A percentile compares a stretch with the other conserved stretches of the same genome.
These are phyloP conservation scores for Penstemon barbatus DNA, from an alignment of 257 asterid species.

Conservation along the genomic window DNA sequence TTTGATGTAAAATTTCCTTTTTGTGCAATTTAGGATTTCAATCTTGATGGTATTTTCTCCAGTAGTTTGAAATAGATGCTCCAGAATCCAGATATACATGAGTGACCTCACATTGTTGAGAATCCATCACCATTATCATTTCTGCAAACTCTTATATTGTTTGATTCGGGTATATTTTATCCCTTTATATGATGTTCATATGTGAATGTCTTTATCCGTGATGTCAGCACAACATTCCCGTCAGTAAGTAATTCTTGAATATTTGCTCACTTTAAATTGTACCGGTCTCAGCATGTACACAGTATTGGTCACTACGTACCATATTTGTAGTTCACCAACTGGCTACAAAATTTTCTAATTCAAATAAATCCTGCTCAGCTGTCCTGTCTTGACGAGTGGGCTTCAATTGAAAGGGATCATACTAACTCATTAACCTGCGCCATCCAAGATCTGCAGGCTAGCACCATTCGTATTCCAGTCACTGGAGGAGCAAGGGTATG, in stretches of 20 bases:
- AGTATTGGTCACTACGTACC: constrained; percentile 3
- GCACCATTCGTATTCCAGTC: constrained; percentile 75
- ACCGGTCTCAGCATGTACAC: constrained; percentile 9
- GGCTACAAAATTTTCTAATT: constrained; percentile 6
- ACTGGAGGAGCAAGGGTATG: constrained; percentile 80
- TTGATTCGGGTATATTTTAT: neutral
- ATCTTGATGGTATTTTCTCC: too few species aligned
- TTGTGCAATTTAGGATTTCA: too few species aligned
- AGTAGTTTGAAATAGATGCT: too few species aligned
- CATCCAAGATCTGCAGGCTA: constrained; percentile 64
- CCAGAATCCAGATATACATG: neutral
- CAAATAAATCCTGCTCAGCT: constrained; percentile 42
- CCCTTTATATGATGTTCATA: neutral
- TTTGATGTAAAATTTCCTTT: too few species aligned
- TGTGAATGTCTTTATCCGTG: neutral
- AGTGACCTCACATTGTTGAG: neutral
- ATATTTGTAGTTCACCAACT: constrained; percentile 13
- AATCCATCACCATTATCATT: neutral
- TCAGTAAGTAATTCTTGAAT: neutral
- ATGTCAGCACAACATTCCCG: neutral
- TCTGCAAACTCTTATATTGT: neutral
- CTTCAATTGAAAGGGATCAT: constrained; percentile 65
- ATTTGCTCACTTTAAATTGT: neutral
- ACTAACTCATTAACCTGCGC: constrained; percentile 53
- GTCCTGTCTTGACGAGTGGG: constrained; percentile 68